Conservation (phyloP, 768 basidiomycete genomes). For the Lentinula raphanica region DNA sequence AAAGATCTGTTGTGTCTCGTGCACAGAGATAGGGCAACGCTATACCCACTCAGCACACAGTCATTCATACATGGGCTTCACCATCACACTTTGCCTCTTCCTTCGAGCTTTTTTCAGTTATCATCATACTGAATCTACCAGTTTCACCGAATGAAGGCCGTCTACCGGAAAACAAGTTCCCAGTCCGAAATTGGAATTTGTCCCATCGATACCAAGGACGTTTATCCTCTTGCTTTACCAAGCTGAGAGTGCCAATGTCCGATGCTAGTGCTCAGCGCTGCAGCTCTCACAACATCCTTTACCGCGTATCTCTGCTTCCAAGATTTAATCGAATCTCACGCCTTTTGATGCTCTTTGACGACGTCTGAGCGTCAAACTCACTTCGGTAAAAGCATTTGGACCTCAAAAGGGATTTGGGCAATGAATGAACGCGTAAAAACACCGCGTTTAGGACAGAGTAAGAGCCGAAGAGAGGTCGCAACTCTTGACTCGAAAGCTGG, state of each 20-base stretch:
- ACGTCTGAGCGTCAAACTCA: not conserved
- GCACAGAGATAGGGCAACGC: not conserved
- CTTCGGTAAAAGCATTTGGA: slow-evolving; percentile 1
- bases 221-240: no score
- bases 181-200: not conserved
- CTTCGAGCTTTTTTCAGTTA: not conserved
- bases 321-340: not conserved
- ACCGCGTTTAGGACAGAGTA: slow-evolving; percentile 2
- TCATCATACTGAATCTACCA: not conserved
- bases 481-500: not conserved
- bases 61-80: not conserved
- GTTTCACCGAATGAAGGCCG: not conserved
- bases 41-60: not conserved
- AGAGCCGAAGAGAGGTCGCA: not conserved
- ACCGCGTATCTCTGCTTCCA: not conserved
- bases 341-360: no score
- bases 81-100: not conserved
- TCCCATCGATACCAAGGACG: not conserved
- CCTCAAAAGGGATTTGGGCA: not conserved
- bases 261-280: not conserved
- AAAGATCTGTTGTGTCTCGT: not conserved
- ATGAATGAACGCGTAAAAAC: slow-evolving; percentile 1
- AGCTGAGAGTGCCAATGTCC: not conserved
- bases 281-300: not conserved
- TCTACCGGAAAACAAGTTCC: not conserved